Conservation (phyloP, 2,329 filamentous ascomycete species). For the Colletotrichum sp. region DNA sequence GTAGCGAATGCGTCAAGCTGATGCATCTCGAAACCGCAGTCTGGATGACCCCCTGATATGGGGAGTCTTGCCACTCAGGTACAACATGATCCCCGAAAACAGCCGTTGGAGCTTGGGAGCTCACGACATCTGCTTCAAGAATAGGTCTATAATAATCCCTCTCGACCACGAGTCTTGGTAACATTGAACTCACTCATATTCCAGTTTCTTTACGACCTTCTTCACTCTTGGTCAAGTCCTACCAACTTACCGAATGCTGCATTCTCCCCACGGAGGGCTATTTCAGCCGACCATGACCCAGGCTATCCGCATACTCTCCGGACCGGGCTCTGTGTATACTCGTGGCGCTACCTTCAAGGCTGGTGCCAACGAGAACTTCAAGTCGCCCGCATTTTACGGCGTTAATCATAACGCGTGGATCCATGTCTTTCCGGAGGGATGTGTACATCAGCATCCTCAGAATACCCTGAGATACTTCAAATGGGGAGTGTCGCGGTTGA, state of each 20-base stretch:
- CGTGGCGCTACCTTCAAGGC: constrained; percentile 44
- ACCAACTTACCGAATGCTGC: constrained; percentile 80
- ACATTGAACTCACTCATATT: constrained; percentile 4
- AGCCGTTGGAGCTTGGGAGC: constrained; percentile 89
- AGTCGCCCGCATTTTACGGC: constrained; percentile 74
- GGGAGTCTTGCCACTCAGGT: constrained; percentile 82
- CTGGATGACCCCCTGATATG: constrained; percentile 94
- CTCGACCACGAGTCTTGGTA: background rate
- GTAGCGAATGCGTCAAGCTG: constrained; percentile 15
- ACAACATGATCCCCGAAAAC: constrained; percentile 74
- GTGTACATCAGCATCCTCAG: constrained; percentile 84
- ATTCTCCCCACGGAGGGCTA: constrained; percentile 82
- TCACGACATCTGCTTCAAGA: constrained; percentile 94
- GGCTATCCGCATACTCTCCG: constrained; percentile 83
- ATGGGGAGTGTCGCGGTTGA: constrained; percentile 91
- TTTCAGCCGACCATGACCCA: constrained; percentile 90
- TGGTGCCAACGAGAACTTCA: constrained; percentile 67
- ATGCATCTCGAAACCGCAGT: constrained; percentile 49
- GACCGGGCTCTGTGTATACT: constrained; percentile 14
- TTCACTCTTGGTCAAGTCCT: constrained; percentile 90
- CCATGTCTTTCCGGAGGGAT: constrained; percentile 95
- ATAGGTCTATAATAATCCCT: constrained; percentile 58
- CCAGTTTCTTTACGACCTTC: constrained; percentile 74
- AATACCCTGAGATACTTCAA: constrained; percentile 94
- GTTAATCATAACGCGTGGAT: constrained; percentile 81